Evolutionary conservation across 2,329 filamentous ascomycete species (phyloP), one percentile per base, ranked within the genome.

Genomic region (Stagonosporopsis rhizophila): DNA sequence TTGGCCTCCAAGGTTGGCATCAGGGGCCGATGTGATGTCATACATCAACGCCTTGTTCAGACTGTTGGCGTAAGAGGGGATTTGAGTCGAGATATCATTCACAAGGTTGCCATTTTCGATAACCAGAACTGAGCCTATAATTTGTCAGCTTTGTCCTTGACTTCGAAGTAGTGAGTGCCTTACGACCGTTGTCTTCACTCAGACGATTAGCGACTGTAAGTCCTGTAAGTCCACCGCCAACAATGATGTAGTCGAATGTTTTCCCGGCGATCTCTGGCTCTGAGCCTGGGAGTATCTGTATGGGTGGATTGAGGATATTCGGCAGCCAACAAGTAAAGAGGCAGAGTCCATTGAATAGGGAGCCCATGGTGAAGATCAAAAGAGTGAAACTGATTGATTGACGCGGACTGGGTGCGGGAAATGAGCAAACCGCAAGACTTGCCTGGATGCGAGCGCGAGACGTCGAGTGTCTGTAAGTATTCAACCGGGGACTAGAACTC

Each of bases 171-270:
- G 9, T 37, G 3, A 4, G n/a, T 12, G 17, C 44, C 64, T 41
- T 45, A 70, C 66, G 56, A 39, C 48, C 51, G 11, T 49, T 56
- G 15, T 69, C 62, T 58, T 73, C 70, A n/a, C 70, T 66, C 46
- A 75, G 40, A 2, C 72, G 66, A 27, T 69, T 69, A 2, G 71
- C 72, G 38, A 74, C 66, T 11, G 67, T 65, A 1, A 73, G 57
- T 7, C 72, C 72, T 20, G 68, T 65, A 4, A 70, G 61, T 7
- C 72, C 71, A 34, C 69, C 72, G 15, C 71, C 70, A 9, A 75
- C 65, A 20, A 75, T 47, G 8, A 74, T 63, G 42, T 73, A 74
- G 45, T 75, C 72, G 30, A 64, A 75, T 0, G 69, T 67, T 25
- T 65, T 58, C 6, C 55, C 57, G 47, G 51, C 53, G 14, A 68